Percentiles rank a stretch among this genome's conserved stretches.
phyloP scores from a whole-genome alignment of 148 eudicot species.

The Heliosperma pusillum region DNA sequence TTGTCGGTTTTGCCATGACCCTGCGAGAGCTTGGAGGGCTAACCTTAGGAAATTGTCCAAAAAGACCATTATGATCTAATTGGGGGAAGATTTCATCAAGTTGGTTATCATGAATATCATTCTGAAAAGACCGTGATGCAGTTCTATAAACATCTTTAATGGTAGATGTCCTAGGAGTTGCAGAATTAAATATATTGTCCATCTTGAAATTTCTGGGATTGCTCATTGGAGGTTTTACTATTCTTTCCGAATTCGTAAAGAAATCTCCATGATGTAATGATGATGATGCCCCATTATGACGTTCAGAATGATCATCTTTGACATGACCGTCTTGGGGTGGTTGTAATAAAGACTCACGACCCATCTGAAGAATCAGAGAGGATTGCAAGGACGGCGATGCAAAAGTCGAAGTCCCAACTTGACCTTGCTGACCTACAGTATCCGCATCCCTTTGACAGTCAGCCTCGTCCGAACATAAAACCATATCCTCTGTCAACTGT shows the following conservation, averaged over 20 bases:
- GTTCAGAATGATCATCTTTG: slow-evolving; percentile 23
- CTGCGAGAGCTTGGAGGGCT: slow-evolving; percentile 44
- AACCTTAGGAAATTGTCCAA: slow-evolving; percentile 30
- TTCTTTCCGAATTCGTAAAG: slow-evolving; percentile 31
- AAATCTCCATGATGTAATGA: slow-evolving; percentile 27
- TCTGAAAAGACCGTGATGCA: slow-evolving; percentile 42
- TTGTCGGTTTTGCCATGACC: slow-evolving; percentile 41
- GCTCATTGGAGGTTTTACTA: slow-evolving; percentile 31
- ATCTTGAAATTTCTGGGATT: slow-evolving; percentile 36
- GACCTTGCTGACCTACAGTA: slow-evolving; percentile 30
- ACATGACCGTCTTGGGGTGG: slow-evolving; percentile 30
- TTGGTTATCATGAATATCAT: slow-evolving; percentile 35
- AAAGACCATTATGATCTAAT: slow-evolving; percentile 37
- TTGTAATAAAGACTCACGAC: slow-evolving; percentile 29
- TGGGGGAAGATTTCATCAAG: slow-evolving; percentile 36
- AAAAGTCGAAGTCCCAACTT: slow-evolving; percentile 33
- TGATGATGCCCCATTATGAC: slow-evolving; percentile 31
- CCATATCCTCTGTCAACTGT: slow-evolving; percentile 44
- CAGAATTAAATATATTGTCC: slow-evolving; percentile 33
- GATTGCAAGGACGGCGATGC: slow-evolving; percentile 37
- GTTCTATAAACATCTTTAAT: slow-evolving; percentile 42
- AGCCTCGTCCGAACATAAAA: slow-evolving; percentile 21
- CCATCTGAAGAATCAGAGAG: slow-evolving; percentile 35
- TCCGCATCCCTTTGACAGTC: slow-evolving; percentile 33
- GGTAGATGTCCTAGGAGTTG: slow-evolving; percentile 28